A percentile compares a stretch with the other conserved stretches of the same genome.
phyloP scores from a whole-genome alignment of 1,139 yeast species.

The Kluyveromyces sp. region DNA sequence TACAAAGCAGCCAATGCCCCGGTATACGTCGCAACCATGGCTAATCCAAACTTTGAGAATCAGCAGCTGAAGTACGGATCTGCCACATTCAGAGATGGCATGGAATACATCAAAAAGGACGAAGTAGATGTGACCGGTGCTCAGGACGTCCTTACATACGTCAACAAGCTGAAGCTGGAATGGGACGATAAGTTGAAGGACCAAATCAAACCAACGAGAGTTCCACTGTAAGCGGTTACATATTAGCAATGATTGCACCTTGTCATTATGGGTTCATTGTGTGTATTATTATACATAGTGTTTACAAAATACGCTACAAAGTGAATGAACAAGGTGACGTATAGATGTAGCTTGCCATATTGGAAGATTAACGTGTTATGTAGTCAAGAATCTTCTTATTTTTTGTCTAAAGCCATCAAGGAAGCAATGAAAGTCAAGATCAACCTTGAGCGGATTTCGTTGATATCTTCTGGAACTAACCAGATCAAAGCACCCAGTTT shows the following conservation, averaged over 20 bases:
- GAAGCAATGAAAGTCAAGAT: slow-evolving; percentile 93
- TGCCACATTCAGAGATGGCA: slow-evolving; percentile 55
- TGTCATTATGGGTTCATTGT: too few species aligned
- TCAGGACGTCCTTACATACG: slow-evolving; percentile 53
- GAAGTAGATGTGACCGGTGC: slow-evolving; percentile 59
- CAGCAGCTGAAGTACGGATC: slow-evolving; percentile 69
- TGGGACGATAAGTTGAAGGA: slow-evolving; percentile 68
- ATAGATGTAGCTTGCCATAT: too few species aligned
- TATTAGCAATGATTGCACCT: too few species aligned
- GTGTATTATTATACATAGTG: not conserved
- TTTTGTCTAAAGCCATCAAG: slow-evolving; percentile 59
- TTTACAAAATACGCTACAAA: not conserved
- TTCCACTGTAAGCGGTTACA: slow-evolving; percentile 15
- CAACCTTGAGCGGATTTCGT: slow-evolving; percentile 89
- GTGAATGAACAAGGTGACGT: not conserved
- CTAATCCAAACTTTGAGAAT: slow-evolving; percentile 39
- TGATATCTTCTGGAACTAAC: slow-evolving; percentile 98
- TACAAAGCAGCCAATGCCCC: slow-evolving; percentile 88
- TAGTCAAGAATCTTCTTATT: too few species aligned
- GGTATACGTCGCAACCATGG: slow-evolving; percentile 47
- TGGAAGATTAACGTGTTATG: too few species aligned
- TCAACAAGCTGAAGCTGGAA: slow-evolving; percentile 46
- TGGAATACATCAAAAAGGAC: slow-evolving; percentile 50
- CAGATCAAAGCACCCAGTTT: slow-evolving; percentile 96
- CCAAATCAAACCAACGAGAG: slow-evolving; percentile 57